phyloP scores from a whole-genome alignment of 352 stramenopile species.

The Phytopythium aichiense region DNA sequence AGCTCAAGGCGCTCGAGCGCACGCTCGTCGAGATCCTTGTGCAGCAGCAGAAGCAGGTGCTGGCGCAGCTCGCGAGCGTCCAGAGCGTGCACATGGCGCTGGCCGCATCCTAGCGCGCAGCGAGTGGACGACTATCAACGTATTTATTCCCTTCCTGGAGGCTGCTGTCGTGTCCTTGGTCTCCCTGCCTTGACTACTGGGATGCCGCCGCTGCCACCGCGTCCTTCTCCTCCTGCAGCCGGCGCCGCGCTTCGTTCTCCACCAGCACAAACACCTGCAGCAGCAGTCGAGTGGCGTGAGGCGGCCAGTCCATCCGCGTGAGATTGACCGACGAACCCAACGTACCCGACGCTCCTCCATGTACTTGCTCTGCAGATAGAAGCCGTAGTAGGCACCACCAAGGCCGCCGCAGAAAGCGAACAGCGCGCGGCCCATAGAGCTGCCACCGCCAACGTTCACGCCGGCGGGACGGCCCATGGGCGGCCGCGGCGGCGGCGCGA shows the following conservation, averaged over 20 bases:
- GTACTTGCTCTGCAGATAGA: constrained; percentile 83
- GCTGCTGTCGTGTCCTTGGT: neutral
- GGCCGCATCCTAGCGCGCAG: neutral
- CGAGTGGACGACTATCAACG: neutral
- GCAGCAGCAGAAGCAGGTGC: constrained; percentile 80
- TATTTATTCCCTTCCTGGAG: neutral
- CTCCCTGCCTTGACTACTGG: constrained; percentile 8
- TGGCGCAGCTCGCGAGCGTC: constrained; percentile 40
- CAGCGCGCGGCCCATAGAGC: constrained; percentile 56
- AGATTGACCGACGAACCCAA: neutral
- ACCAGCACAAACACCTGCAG: constrained; percentile 50
- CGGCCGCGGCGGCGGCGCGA: constrained; percentile 11
- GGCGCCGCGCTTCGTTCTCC: constrained; percentile 58
- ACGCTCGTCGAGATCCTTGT: constrained; percentile 83
- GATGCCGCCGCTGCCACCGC: constrained; percentile 9
- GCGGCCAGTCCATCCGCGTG: neutral
- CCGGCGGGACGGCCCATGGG: constrained; percentile 18
- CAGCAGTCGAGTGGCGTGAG: neutral
- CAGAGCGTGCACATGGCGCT: constrained; percentile 6
- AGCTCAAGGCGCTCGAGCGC: constrained; percentile 74
- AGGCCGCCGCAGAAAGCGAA: constrained; percentile 70
- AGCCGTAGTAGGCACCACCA: constrained; percentile 69
- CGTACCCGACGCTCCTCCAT: constrained; percentile 72
- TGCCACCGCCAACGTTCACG: constrained; percentile 71
- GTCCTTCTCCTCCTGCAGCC: constrained; percentile 43